Conservation (phyloP, 306 rosid genomes). For the Datisca glomerata region DNA sequence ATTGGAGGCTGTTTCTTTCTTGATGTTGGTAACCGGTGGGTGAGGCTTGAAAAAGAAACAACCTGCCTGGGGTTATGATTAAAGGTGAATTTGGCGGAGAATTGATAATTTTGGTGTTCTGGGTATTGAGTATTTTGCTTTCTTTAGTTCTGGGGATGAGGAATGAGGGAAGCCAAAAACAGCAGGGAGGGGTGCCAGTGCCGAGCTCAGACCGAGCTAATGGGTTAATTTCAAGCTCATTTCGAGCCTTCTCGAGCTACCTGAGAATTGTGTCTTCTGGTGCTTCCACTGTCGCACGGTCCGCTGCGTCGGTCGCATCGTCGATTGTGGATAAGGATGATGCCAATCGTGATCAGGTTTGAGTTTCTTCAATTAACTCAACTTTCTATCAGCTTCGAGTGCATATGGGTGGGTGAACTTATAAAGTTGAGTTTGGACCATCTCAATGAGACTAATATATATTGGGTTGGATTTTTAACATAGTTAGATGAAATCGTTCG, state of each 20-base stretch:
- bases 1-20: constrained; percentile 35
- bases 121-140: constrained; percentile 29
- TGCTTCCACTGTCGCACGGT: constrained; percentile 88
- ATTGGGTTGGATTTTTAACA: too few species aligned
- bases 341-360: constrained; percentile 68
- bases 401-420: too few species aligned
- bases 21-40: constrained; percentile 7
- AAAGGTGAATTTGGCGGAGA: constrained; percentile 32
- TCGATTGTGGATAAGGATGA: constrained; percentile 80
- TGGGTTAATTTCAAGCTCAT: constrained; percentile 66
- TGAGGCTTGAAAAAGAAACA: constrained; percentile 29
- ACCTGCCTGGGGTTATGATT: constrained; percentile 58
- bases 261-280: constrained; percentile 79
- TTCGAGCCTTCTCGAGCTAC: constrained; percentile 81
- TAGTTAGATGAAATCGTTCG: too few species aligned
- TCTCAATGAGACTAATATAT: too few species aligned
- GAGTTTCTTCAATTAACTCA: not conserved
- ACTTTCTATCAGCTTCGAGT: not conserved
- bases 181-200: constrained; percentile 40
- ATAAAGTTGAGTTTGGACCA: too few species aligned
- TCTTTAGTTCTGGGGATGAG: constrained; percentile 71
- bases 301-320: constrained; percentile 90
- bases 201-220: constrained; percentile 42
- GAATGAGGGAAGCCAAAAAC: constrained; percentile 70
- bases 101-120: constrained; percentile 29